Base-by-base conservation (phyloP, 2,329 filamentous ascomycete species). In the Penicillium janthinellum region DNA sequence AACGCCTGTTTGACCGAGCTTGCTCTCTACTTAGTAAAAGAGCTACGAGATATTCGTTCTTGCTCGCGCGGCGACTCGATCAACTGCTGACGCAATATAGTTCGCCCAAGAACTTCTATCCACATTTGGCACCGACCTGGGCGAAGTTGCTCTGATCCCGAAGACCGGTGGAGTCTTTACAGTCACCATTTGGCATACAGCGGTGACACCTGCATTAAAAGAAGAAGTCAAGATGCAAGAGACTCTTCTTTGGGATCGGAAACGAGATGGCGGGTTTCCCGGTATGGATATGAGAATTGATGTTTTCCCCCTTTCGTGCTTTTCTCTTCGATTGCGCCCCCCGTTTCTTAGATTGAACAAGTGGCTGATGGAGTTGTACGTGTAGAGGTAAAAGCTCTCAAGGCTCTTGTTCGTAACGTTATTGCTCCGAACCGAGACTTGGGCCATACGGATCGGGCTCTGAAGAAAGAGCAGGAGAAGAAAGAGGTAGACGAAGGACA, bases 41-140 rank as follows among this genome's bases (percentile, higher is more conserved):
- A 49, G 8, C 5, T 35, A 31, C 17, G 25, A 17, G n/a, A 4
- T 14, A 4, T 15, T 2, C 11, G 11, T 14, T 28, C 22, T 20
- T 20, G 20, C 20, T 2, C 20, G 20, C 20, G 20, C 20, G 20
- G 20, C 20, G 20, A 20, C 20, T 3, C 15, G 17, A 17, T n/a
- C n/a, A 11, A 2, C 4, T 22, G 10, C 53, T 57, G 42, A 56
- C 28, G 45, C 10, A 53, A 58, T 11, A 20, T 38, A 96, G 91
- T 97, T 90, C 75, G 94, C 89, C 51, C 95, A 98, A 82, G 95
- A 98, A 77, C 87, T 99, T 47, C 87, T 99, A 39, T 96, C 92
- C 1, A 99, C 94, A 0, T 99, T 99, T 79, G 86, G 86, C 56
- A 91, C 88, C 1, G 83, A 86, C 47, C 84, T 98, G 1, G 93